These are phyloP conservation scores for Pseudogymnoascus sp. DNA, from an alignment of 2,329 filamentous ascomycete species.

Conservation along the genomic window DNA sequence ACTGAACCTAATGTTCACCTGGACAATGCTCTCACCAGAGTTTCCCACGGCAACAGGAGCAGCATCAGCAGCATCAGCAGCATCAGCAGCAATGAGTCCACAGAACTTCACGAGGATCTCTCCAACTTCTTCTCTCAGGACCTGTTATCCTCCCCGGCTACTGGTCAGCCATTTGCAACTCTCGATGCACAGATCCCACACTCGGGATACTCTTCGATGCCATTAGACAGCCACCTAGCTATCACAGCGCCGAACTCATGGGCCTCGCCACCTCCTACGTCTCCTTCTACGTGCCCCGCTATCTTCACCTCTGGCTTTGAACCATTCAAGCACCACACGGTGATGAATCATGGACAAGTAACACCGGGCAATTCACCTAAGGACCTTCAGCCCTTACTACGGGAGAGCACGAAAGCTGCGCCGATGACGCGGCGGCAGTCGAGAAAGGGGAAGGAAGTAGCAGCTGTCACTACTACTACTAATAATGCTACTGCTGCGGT, in stretches of 20 bases:
- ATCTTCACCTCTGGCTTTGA: background rate
- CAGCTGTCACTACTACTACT: no score
- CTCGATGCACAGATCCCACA: background rate
- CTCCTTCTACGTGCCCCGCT: background rate
- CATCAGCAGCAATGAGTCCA: background rate
- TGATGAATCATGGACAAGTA: background rate
- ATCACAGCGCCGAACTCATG: background rate
- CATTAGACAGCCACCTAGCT: background rate
- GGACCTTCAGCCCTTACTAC: background rate
- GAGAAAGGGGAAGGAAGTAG: background rate
- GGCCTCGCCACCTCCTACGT: background rate
- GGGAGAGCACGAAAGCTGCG: background rate
- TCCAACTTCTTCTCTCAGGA: background rate
- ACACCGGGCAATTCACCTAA: background rate
- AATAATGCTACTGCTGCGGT: background rate
- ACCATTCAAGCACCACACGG: background rate
- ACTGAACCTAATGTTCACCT: background rate
- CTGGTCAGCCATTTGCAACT: background rate
- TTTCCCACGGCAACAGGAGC: background rate
- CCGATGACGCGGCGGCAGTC: background rate
- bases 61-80: background rate
- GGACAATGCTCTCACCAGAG: background rate
- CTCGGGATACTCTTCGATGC: background rate
- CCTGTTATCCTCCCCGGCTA: background rate
- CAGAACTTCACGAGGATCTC: background rate